These are phyloP conservation scores for Rosa multiflora DNA, from an alignment of 306 rosid species.

Conservation along the genomic window DNA sequence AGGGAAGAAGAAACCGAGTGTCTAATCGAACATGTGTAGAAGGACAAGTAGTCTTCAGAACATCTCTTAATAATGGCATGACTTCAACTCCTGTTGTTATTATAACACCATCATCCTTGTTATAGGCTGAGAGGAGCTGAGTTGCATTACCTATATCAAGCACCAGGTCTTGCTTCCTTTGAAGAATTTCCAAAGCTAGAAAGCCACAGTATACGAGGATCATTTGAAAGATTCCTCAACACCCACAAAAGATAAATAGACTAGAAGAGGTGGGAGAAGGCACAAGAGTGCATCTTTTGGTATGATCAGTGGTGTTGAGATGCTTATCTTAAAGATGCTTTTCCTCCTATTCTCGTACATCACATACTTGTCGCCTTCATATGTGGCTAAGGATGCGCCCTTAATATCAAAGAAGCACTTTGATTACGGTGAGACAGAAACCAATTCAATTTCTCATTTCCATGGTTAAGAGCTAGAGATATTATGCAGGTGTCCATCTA, in stretches of 20 bases:
- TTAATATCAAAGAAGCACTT: conserved; percentile 3
- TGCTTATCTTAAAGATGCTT: background rate
- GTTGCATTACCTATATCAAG: background rate
- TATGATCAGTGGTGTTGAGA: background rate
- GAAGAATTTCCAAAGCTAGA: background rate
- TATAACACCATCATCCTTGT: conserved; percentile 80
- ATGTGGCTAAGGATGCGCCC: conserved; percentile 20
- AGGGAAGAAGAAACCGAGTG: conserved; percentile 49
- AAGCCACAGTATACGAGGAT: background rate
- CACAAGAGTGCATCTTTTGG: background rate
- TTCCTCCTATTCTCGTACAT: background rate
- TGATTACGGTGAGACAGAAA: background rate
- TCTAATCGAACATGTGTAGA: conserved; percentile 85
- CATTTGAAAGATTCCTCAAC: background rate
- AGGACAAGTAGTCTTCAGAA: conserved; percentile 80
- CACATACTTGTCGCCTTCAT: too few species aligned
- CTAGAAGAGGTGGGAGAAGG: background rate
- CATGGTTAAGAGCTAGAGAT: conserved; percentile 44
- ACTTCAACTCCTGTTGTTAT: conserved; percentile 79
- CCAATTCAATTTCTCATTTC: conserved; percentile 1
- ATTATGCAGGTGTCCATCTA: conserved; percentile 80
- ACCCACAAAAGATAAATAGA: background rate
- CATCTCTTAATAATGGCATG: conserved; percentile 77
- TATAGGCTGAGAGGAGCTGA: background rate
- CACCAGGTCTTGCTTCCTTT: background rate